phyloP scores from a whole-genome alignment of 495 filamentous ascomycete genomes.

The Neurospora terricola region DNA sequence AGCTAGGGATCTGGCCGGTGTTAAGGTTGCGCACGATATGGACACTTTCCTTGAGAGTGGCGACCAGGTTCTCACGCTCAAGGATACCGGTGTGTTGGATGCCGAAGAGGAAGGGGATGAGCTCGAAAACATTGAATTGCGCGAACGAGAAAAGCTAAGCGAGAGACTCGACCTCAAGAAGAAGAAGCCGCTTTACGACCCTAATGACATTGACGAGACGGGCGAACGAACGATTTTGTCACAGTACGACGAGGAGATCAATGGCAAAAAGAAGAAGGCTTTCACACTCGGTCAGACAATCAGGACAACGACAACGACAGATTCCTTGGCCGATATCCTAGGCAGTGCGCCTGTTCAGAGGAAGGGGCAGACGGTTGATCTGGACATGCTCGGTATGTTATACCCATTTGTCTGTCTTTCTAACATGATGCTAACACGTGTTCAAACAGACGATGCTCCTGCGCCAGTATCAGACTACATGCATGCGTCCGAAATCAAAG shows the following conservation, averaged over 20 bases:
- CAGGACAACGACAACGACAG: conserved; percentile 55
- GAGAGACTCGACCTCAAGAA: conserved; percentile 82
- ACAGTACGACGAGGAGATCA: conserved; percentile 93
- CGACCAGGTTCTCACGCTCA: conserved; percentile 81
- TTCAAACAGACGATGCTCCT: conserved; percentile 44
- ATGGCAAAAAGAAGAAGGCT: conserved; percentile 79
- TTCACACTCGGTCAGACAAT: conserved; percentile 79
- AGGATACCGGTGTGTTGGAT: conserved; percentile 76
- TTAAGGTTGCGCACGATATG: conserved; percentile 83
- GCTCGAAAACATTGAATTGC: conserved; percentile 71
- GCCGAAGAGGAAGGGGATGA: conserved; percentile 89
- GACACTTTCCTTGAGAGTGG: conserved; percentile 66
- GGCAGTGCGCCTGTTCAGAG: conserved; percentile 40
- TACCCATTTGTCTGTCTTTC: not conserved
- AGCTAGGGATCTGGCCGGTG: conserved; percentile 71
- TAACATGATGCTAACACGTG: conserved; percentile 11
- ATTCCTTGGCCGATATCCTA: conserved; percentile 48
- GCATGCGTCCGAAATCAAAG: conserved; percentile 73
- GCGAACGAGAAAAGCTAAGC: conserved; percentile 64
- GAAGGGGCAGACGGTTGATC: conserved; percentile 60
- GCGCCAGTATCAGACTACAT: conserved; percentile 71
- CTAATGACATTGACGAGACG: conserved; percentile 59
- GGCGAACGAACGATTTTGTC: conserved; percentile 58
- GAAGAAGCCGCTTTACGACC: conserved; percentile 84
- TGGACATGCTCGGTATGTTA: conserved; percentile 53